Percentiles rank a stretch among this genome's conserved stretches.
Conservation (phyloP, 129 eudicot genomes). For the Flaveria ramosissima region DNA sequence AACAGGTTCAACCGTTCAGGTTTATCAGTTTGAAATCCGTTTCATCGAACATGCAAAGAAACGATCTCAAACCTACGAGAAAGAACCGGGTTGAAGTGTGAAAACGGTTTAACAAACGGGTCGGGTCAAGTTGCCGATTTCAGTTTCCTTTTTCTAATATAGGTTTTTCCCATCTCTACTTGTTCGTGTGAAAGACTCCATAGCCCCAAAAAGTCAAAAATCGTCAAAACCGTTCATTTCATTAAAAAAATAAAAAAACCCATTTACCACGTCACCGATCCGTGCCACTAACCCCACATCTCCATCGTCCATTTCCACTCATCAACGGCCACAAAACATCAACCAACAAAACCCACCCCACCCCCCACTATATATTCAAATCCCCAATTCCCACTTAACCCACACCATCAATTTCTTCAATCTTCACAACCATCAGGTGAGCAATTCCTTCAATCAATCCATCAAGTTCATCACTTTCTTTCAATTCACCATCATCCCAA, state of each 20-base stretch:
- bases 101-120: too few relatives aligned
- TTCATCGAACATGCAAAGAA: too few relatives aligned
- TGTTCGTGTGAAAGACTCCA: too few relatives aligned
- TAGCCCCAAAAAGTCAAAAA: not conserved
- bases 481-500: too few relatives aligned
- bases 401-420: not conserved
- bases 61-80: too few relatives aligned
- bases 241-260: not conserved
- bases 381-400: not conserved
- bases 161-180: too few relatives aligned
- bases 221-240: not conserved
- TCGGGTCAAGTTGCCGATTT: too few relatives aligned
- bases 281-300: not conserved
- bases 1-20: too few relatives aligned
- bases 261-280: slow-evolving; percentile 34
- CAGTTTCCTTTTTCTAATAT: too few relatives aligned
- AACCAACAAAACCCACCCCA: slow-evolving; percentile 10
- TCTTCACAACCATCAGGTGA: not conserved
- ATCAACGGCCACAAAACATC: slow-evolving; percentile 32
- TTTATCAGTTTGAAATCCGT: too few relatives aligned
- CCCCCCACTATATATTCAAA: slow-evolving; percentile 28
- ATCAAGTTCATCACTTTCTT: too few relatives aligned
- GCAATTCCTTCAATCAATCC: not conserved
- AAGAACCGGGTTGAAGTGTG: too few relatives aligned
- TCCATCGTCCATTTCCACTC: slow-evolving; percentile 4